Evolutionary conservation across 2,329 filamentous ascomycete genomes (phyloP).

Genomic region (Botrytis porri): DNA sequence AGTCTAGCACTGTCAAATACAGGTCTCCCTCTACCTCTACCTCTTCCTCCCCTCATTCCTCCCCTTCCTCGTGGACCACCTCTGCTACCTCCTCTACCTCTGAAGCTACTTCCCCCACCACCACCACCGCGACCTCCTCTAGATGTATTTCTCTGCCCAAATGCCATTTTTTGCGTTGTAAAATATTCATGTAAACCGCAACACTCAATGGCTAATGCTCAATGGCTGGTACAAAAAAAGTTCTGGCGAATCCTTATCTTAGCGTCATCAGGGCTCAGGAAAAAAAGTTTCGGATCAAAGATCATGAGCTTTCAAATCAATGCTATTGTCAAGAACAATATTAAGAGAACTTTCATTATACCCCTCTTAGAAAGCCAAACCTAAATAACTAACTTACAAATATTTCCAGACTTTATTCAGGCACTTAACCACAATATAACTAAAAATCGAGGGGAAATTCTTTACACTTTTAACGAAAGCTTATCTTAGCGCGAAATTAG

Average conservation of each 20-base stretch:
- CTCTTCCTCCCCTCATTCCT: slow-evolving; percentile 33
- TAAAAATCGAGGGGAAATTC: slow-evolving; percentile 13
- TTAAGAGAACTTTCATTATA: background rate
- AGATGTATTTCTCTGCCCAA: slow-evolving; percentile 21
- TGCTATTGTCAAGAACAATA: slow-evolving; percentile 6
- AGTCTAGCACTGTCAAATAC: slow-evolving; percentile 48
- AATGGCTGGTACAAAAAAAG: slow-evolving; percentile 16
- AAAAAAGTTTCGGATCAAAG: slow-evolving; percentile 1
- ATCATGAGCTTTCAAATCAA: slow-evolving; percentile 7
- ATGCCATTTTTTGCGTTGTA: slow-evolving; percentile 24
- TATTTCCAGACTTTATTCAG: background rate
- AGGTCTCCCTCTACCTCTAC: slow-evolving; percentile 39
- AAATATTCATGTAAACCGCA: background rate
- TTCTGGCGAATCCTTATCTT: slow-evolving; percentile 21
- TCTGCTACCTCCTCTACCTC: slow-evolving; percentile 32
- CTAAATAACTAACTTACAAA: background rate
- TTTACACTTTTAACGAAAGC: slow-evolving; percentile 24
- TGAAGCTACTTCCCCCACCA: slow-evolving; percentile 25
- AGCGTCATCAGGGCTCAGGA: slow-evolving; percentile 21
- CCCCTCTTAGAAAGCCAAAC: background rate
- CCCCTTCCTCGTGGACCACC: slow-evolving; percentile 30
- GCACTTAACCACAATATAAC: background rate
- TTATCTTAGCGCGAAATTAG: slow-evolving; percentile 50
- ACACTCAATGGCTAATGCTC: background rate
- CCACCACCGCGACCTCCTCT: slow-evolving; percentile 28